Base-by-base conservation (phyloP, 805 yeast genomes). In the Vanderwaltozyma verrucispora region DNA sequence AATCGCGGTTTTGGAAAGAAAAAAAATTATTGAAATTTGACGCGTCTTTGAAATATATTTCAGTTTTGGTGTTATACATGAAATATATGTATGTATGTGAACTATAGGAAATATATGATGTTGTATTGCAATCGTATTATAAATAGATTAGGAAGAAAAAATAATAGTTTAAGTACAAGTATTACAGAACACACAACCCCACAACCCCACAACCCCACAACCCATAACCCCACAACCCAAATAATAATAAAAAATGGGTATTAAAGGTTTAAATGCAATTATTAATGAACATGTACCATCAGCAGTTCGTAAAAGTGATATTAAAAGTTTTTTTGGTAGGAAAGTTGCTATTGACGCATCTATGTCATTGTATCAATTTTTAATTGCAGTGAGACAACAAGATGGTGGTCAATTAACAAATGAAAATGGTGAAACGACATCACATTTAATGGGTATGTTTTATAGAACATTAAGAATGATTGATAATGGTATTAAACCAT, bases 271-370 rank as follows among this genome's bases (percentile, higher is more conserved):
- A 32, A 87, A 81, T 52, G 86, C 86, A 41, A 71, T 94, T 32
- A 75, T 92, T 24, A 73, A 86, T 30, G 98, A 92, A 54, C 80
- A 89, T 56, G 94, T 95, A 1, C 95, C 96, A 1, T 60, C 64
- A 13, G 87, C 97, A 1, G 75, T 85, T 45, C 74, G 75, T 45
- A 75, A 77, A 38, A 72, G 75, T 40, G 95, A 86, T 47, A 80
- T 89, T 66, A 89, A 89, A 62, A 69, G 82, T 13, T 73, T 87
- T 33, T 81, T 84, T 52, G 98, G 98, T 1, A 68, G 97, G 32
- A 92, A 92, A 65, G 95, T 92, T n/a, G 98, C 98, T 42, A 88
- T 92, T 42, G 72, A 83, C 64, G 94, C 94, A 3, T 88, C 97
- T 9, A 92, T 92, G 98, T 86, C 95, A 47, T 68, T 92, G 29